Percentiles rank a stretch among this genome's conserved stretches.
These are phyloP conservation scores for Globisporangium cylindrosporum DNA, from an alignment of 352 stramenopile genomes.

Conservation along the genomic window DNA sequence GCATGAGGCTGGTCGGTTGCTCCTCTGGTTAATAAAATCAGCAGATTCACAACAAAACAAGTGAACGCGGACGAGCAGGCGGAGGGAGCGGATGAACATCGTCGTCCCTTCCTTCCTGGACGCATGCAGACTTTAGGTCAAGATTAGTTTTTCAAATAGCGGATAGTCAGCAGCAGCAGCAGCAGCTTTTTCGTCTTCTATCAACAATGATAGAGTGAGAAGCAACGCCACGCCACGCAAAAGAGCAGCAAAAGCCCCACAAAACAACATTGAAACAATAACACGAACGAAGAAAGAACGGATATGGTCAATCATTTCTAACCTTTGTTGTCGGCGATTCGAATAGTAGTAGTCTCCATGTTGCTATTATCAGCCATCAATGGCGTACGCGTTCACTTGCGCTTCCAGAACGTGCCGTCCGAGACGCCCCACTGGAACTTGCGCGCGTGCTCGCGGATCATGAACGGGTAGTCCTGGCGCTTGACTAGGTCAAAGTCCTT, in stretches of 20 bases:
- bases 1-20: constrained; percentile 32
- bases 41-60: constrained; percentile 14
- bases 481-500: constrained; percentile 78
- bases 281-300: constrained; percentile 4
- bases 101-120: neutral
- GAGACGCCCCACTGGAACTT: constrained; percentile 93
- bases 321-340: neutral
- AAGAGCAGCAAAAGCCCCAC: constrained; percentile 7
- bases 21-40: constrained; percentile 13
- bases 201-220: neutral
- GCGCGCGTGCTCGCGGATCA: constrained; percentile 91
- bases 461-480: constrained; percentile 83
- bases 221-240: neutral
- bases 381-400: constrained; percentile 36
- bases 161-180: constrained; percentile 5
- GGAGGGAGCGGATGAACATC: neutral
- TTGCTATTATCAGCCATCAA: neutral
- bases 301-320: neutral
- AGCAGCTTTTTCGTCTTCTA: neutral
- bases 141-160: constrained; percentile 11
- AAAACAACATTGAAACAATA: constrained; percentile 19
- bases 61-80: neutral
- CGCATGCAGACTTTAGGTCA: constrained; percentile 9
- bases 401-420: constrained; percentile 83
- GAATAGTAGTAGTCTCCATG: neutral